Evolutionary conservation across 768 basidiomycete species (phyloP), one percentile per base, ranked within the genome.

Genomic region (Phallus indusiatus): DNA sequence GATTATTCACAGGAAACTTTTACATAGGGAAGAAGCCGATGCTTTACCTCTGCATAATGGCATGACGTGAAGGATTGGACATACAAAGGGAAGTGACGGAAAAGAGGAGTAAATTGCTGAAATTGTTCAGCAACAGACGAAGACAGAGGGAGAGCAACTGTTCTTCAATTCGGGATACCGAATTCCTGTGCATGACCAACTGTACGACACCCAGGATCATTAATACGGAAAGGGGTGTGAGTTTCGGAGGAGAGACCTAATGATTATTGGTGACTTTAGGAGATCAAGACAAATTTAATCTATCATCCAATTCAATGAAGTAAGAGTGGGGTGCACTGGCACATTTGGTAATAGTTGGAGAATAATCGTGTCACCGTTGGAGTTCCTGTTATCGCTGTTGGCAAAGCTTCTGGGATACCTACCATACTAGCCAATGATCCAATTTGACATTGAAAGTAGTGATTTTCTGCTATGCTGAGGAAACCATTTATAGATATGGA

Each of bases 191-290:
- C 90, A 56, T 86, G 85, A 47, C 89, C 91, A 21, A 93, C 77
- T 89, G 93, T 93, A 67, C 90, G 78, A 74, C 89, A 90, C 42
- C 88, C 90, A 34, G 90, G 88, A 70, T 93, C 88, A 36, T 90
- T 90, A 65, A 93, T 90, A 67, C 85, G 81, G 20, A 88, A 89
- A n/a, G 83, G 84, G 33, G 73, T 69, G 37, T 24, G 49, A 36
- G 34, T 12, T 47, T 50, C 24, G 11, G 54, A 6, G 0, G 54
- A 55, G 35, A 16, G 8, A 21, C 24, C 20, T 0, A 14, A 21
- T 9, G n/a, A 42, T 46, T 28, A 34, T 16, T 49, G 48, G 34
- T 54, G 17, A 51, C 35, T n/a, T 16, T 49, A 48, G 18, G 46
- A n/a, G 33, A 56, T 52, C n/a, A 49, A 53, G 54, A 51, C 33